phyloP scores from a whole-genome alignment of 1,139 yeast genomes.

The Wickerhamiella pararugosa region DNA sequence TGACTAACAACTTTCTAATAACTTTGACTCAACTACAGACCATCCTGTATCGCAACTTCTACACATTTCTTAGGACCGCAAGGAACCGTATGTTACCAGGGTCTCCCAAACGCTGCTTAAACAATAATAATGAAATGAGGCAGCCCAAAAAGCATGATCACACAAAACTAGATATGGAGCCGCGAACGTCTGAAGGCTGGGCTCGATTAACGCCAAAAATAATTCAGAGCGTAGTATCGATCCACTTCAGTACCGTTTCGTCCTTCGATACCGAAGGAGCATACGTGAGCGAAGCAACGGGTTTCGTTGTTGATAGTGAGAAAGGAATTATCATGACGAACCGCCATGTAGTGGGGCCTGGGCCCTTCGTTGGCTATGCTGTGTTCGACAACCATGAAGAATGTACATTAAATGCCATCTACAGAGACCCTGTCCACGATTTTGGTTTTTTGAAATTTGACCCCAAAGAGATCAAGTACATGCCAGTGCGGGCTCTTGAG shows the following conservation, averaged over 20 bases:
- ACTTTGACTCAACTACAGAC: no score
- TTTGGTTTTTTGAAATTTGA: conserved; percentile 75
- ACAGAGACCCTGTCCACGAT: conserved; percentile 55
- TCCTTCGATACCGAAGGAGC: conserved; percentile 79
- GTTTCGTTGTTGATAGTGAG: conserved; percentile 79
- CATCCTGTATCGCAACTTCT: no score
- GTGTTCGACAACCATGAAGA: conserved; percentile 93
- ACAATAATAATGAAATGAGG: no score
- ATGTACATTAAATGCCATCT: conserved; percentile 59
- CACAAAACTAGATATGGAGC: no score
- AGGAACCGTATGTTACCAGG: no score
- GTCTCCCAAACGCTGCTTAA: no score
- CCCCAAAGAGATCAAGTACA: conserved; percentile 55
- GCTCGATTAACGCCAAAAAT: conserved; percentile 42
- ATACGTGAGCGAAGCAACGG: conserved; percentile 80
- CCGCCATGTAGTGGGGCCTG: conserved; percentile 90
- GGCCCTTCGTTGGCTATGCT: conserved; percentile 82
- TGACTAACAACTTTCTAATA: no score
- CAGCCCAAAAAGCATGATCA: no score
- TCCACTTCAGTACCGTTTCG: conserved; percentile 76
- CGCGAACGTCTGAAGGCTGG: no score
- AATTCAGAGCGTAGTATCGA: conserved; percentile 75
- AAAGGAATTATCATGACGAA: conserved; percentile 77
- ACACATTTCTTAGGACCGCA: no score
- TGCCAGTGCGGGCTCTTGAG: conserved; percentile 50